Evolutionary conservation across 2,329 filamentous ascomycete genomes (phyloP), one percentile per base, ranked within the genome.

Genomic region (Rutstroemia sp.): DNA sequence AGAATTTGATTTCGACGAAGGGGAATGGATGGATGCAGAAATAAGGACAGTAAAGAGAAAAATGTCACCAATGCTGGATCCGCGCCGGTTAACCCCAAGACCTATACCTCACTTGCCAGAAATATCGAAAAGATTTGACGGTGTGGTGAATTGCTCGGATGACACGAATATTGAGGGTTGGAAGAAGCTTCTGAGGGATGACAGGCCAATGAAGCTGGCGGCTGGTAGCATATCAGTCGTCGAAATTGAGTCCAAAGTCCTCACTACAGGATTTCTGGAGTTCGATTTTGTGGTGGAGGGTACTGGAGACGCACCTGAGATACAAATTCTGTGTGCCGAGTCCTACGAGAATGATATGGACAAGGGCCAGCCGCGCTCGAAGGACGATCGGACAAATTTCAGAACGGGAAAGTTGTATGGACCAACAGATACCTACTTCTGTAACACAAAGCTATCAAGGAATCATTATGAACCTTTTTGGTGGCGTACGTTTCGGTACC

Each of bases 61-160:
- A 14, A 52, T 52, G 39, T 45, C 50, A 25, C 50, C 49, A 1
- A 52, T 52, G 49, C 38, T 52, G 18, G 49, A 52, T 44, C 7
- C 38, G 5, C 39, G 39, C 9, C 39, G 27, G n/a, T 38, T 44
- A 12, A 44, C 23, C n/a, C 49, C 25, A 30, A 25, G 39, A 19
- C 18, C 39, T 3, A 52, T 52, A 34, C 49, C 49, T 10, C 49
- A 44, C 21, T 8, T 49, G 6, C n/a, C 16, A 3, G 19, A 45
- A 45, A 8, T 45, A 21, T 23, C 42, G n/a, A 8, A 19, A 23
- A 45, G 42, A 23, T 45, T 45, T 25, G 42, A 45, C 19, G 19
- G n/a, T 47, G 21, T 23, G 16, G 27, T 47, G n/a, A 27, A 4
- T 16, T 47, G 23, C n/a, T 27, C 21, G 16, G 23, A 18, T 4